Conservation (phyloP, 2,329 filamentous ascomycete species). For the Dothidotthia symphoricarpi region DNA sequence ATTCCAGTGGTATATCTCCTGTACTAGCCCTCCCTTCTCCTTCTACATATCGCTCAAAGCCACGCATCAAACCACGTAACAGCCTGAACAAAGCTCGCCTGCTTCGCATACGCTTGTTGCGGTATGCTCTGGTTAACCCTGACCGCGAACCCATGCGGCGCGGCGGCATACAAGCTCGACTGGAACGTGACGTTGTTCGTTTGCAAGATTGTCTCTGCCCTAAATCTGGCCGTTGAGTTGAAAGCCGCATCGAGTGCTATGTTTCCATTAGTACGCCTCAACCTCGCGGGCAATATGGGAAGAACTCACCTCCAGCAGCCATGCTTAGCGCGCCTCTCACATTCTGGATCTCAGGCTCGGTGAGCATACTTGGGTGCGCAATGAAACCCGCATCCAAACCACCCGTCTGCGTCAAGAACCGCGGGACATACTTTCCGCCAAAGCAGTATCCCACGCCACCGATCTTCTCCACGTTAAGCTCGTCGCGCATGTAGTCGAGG, state of each 20-base stretch:
- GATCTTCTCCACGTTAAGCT: constrained; percentile 56
- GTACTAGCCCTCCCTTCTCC: background rate
- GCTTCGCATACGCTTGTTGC: constrained; percentile 38
- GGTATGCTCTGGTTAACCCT: constrained; percentile 30
- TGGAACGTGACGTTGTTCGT: constrained; percentile 35
- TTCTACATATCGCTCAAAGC: constrained; percentile 8
- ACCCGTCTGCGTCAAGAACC: constrained; percentile 56
- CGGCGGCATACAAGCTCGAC: constrained; percentile 31
- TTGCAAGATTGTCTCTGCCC: constrained; percentile 28
- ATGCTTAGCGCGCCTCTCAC: constrained; percentile 68
- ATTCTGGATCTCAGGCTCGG: constrained; percentile 62
- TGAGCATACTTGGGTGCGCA: constrained; percentile 69
- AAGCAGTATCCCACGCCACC: constrained; percentile 72
- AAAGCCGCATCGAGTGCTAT: constrained; percentile 23
- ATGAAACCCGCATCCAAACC: constrained; percentile 62
- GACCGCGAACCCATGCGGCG: constrained; percentile 40
- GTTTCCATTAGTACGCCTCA: constrained; percentile 12
- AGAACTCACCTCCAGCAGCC: constrained; percentile 51
- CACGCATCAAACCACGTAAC: constrained; percentile 41
- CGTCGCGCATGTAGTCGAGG: constrained; percentile 59
- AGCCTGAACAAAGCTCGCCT: constrained; percentile 37
- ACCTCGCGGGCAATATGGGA: background rate
- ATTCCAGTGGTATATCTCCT: too few relatives aligned
- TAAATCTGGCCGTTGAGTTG: constrained; percentile 14
- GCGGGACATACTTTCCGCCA: constrained; percentile 70